Conservation (phyloP, 208 protist genomes). For the Trypanosoma rangeli region DNA sequence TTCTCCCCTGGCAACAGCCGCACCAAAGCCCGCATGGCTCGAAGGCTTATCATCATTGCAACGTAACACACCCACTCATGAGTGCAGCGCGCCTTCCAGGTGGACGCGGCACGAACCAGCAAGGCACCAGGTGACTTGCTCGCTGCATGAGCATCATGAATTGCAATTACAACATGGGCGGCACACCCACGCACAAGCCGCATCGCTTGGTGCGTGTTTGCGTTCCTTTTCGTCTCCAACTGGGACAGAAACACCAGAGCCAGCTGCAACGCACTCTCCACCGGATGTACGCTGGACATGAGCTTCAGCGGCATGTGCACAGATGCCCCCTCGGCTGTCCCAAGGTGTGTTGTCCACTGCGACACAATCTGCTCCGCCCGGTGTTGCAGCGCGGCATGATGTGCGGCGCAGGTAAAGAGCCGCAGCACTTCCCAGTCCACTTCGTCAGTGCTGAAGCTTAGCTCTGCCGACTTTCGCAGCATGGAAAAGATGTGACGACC, state of each 20-base stretch:
- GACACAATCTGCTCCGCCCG: conserved; percentile 32
- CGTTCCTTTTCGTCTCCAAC: conserved; percentile 14
- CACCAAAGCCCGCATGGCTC: conserved; percentile 10
- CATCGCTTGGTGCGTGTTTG: conserved; percentile 18
- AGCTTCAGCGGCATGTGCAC: conserved; percentile 4
- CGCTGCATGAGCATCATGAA: conserved; percentile 1
- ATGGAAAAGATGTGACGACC: conserved; percentile 41
- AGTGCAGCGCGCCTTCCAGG: conserved; percentile 19
- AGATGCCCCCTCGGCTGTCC: not conserved
- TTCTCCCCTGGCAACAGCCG: conserved; percentile 6
- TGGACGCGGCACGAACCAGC: conserved; percentile 4
- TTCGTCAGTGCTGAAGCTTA: conserved; percentile 15
- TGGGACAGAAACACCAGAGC: conserved; percentile 22
- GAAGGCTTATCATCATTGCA: conserved; percentile 43
- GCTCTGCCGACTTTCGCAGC: conserved; percentile 40
- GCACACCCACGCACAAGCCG: conserved; percentile 8
- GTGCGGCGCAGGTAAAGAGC: conserved; percentile 42
- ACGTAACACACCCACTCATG: conserved; percentile 39
- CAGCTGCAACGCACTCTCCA: conserved; percentile 22
- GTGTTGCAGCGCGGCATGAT: conserved; percentile 32
- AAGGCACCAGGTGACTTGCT: not conserved
- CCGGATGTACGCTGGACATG: conserved; percentile 1
- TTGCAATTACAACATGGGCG: conserved; percentile 12
- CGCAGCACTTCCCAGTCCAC: conserved; percentile 65
- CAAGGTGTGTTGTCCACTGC: conserved; percentile 15